Conservation (phyloP, 331 rosid species). For the Spiraea crenata region DNA sequence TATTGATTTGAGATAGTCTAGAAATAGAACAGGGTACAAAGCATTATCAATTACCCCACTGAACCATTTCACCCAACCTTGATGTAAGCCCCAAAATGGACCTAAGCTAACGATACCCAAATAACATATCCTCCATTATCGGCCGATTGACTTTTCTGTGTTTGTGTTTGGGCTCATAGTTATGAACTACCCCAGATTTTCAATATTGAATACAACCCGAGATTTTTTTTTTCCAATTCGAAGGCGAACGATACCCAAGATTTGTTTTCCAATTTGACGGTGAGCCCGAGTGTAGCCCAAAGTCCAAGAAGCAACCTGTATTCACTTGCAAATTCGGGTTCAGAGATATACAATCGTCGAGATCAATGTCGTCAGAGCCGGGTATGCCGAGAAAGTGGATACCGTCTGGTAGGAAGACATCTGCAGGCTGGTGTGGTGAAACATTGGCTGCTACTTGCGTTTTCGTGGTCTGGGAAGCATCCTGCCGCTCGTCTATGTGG, state of each 20-base stretch:
- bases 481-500: too few species aligned
- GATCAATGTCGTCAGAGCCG: slow-evolving; percentile 36
- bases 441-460: too few species aligned
- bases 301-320: slow-evolving; percentile 50
- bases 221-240: slow-evolving; percentile 3
- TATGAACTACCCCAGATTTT: too few species aligned
- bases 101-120: slow-evolving; percentile 77
- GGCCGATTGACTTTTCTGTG: neutral
- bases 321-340: slow-evolving; percentile 59
- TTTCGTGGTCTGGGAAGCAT: too few species aligned
- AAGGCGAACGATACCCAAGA: slow-evolving; percentile 53
- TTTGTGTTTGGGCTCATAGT: too few species aligned
- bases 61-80: slow-evolving; percentile 69
- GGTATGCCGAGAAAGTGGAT: slow-evolving; percentile 35
- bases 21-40: slow-evolving; percentile 49
- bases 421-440: too few species aligned
- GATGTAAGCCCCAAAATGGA: slow-evolving; percentile 62
- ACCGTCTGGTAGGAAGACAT: slow-evolving; percentile 12
- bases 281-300: slow-evolving; percentile 61
- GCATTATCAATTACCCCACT: slow-evolving; percentile 72
- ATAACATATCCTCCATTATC: slow-evolving; percentile 64
- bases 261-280: slow-evolving; percentile 50
- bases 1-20: slow-evolving; percentile 55
- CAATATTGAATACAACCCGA: too few species aligned
- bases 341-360: slow-evolving; percentile 40